Evolutionary conservation across 208 protist genomes (phyloP).

Genomic region (Balamuthia mandrillaris): DNA sequence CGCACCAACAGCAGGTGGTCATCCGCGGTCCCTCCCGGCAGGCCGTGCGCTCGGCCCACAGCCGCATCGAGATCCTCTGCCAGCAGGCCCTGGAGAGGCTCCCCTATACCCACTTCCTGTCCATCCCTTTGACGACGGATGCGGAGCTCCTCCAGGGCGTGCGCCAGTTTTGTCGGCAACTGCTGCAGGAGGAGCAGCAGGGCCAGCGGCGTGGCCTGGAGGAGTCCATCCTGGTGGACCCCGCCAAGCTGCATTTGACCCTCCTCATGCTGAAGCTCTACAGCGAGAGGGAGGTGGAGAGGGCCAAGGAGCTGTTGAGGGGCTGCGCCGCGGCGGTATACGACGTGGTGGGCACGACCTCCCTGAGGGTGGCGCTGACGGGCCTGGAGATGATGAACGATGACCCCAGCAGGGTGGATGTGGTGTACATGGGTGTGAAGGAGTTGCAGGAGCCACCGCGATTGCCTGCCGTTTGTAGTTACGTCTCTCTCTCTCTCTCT

Average conservation of each 20-base stretch:
- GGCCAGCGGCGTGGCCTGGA: too few species aligned
- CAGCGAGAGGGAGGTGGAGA: neutral
- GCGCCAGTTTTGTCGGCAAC: too few species aligned
- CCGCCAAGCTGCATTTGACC: neutral
- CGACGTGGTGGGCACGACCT: neutral
- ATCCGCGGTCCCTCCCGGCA: neutral
- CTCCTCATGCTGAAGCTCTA: slow-evolving; percentile 4
- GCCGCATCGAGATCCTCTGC: neutral
- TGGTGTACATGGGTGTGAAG: neutral
- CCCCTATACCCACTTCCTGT: slow-evolving; percentile 11
- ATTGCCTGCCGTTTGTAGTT: neutral
- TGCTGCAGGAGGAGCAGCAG: too few species aligned
- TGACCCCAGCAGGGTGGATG: neutral
- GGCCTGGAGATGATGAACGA: slow-evolving; percentile 15
- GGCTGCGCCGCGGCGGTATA: neutral
- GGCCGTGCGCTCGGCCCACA: neutral
- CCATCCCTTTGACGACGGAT: neutral
- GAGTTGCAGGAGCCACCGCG: neutral
- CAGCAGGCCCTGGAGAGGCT: slow-evolving; percentile 7
- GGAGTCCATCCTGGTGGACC: neutral
- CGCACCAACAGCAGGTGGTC: neutral
- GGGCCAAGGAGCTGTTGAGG: neutral
- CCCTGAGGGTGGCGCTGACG: neutral
- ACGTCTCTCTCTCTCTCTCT: neutral
- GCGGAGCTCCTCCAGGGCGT: too few species aligned